Conservation (phyloP, 352 stramenopile species). For the Phytophthora citrophthora region DNA sequence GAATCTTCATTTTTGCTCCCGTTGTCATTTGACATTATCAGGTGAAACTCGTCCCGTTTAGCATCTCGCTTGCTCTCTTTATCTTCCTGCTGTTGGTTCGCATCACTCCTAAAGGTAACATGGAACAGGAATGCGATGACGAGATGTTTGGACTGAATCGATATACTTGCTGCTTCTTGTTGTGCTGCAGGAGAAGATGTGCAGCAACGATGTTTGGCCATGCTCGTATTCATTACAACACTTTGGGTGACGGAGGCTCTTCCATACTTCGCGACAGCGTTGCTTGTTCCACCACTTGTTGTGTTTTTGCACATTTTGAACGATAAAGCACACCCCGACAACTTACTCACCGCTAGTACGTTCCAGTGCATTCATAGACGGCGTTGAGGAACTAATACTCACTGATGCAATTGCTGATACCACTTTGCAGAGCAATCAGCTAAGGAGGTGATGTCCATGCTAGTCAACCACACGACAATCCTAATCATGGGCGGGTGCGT, state of each 20-base stretch:
- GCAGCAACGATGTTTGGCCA: constrained; percentile 87
- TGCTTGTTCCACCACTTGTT: constrained; percentile 89
- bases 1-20: constrained; percentile 12
- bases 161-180: constrained; percentile 1
- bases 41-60: constrained; percentile 84
- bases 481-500: constrained; percentile 92
- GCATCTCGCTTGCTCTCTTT: constrained; percentile 77
- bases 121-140: neutral
- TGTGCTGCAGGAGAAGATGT: constrained; percentile 61
- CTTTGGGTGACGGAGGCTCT: constrained; percentile 93
- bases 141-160: neutral
- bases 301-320: constrained; percentile 91
- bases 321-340: constrained; percentile 76
- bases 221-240: constrained; percentile 91
- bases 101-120: constrained; percentile 73
- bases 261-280: constrained; percentile 91
- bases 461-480: constrained; percentile 94
- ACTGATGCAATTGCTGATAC: neutral
- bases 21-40: constrained; percentile 17
- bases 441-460: constrained; percentile 88
- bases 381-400: neutral
- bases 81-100: constrained; percentile 74
- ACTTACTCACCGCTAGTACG: constrained; percentile 76
- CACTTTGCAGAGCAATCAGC: constrained; percentile 63
- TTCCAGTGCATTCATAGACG: neutral